Conservation (phyloP, 2,329 filamentous ascomycete genomes). For the Stagonosporopsis rhizophila region DNA sequence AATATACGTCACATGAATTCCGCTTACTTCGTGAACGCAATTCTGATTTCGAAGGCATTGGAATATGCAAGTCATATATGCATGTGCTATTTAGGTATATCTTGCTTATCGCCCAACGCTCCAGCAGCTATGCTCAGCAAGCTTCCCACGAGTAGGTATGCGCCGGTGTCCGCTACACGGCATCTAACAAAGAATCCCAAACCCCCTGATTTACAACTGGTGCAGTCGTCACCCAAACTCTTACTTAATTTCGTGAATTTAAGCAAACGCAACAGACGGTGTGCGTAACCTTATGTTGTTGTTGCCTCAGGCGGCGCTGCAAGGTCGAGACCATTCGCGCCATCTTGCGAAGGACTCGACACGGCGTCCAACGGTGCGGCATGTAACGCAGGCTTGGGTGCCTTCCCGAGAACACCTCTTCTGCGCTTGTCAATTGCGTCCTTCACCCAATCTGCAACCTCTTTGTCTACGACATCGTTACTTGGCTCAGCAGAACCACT, state of each 20-base stretch:
- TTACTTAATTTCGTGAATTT: conserved; percentile 8
- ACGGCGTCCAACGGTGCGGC: conserved; percentile 82
- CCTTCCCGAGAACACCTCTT: conserved; percentile 61
- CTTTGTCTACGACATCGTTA: conserved; percentile 68
- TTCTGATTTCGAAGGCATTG: background rate
- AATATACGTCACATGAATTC: conserved; percentile 20
- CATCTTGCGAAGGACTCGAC: conserved; percentile 43
- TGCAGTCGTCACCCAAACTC: conserved; percentile 13
- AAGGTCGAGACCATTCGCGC: conserved; percentile 31
- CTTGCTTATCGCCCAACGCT: conserved; percentile 27
- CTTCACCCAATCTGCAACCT: conserved; percentile 87
- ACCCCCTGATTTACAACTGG: conserved; percentile 19
- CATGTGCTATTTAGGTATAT: conserved; percentile 29
- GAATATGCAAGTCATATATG: conserved; percentile 1
- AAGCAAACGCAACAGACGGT: background rate
- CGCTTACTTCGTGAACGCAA: background rate
- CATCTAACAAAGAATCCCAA: conserved; percentile 20
- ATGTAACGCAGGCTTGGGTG: conserved; percentile 80
- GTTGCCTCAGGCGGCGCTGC: conserved; percentile 26
- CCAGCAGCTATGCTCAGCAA: conserved; percentile 22
- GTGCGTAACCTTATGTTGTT: conserved; percentile 10
- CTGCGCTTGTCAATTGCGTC: conserved; percentile 71
- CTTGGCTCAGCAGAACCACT: conserved; percentile 35
- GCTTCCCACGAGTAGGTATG: conserved; percentile 24
- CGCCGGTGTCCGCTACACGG: conserved; percentile 21